Conservation (phyloP, 306 rosid genomes). For the Clitoria ternatea region DNA sequence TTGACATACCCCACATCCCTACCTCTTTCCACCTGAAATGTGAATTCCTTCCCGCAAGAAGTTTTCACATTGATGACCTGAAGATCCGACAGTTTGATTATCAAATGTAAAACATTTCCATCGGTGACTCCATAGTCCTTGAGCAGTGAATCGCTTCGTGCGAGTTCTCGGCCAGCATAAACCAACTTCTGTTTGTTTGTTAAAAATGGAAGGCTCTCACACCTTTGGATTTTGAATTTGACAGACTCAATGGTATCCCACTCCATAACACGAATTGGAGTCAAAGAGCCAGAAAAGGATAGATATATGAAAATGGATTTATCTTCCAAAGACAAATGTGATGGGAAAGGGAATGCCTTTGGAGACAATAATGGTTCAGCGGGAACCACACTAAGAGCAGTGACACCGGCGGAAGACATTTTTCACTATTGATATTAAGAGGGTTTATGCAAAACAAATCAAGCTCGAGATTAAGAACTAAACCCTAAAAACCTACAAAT, state of each 20-base stretch:
- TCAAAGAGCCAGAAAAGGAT: slow-evolving; percentile 55
- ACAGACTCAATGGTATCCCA: slow-evolving; percentile 79
- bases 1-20: slow-evolving; percentile 66
- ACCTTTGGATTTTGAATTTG: slow-evolving; percentile 70
- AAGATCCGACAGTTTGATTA: slow-evolving; percentile 73
- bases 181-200: slow-evolving; percentile 82
- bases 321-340: slow-evolving; percentile 36
- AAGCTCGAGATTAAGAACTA: slow-evolving; percentile 7
- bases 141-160: slow-evolving; percentile 61
- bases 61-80: slow-evolving; percentile 72
- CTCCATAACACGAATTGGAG: slow-evolving; percentile 62
- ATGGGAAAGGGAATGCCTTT: slow-evolving; percentile 26
- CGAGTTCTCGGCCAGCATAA: slow-evolving; percentile 74
- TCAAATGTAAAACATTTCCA: slow-evolving; percentile 82
- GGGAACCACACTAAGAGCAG: slow-evolving; percentile 48
- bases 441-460: neutral
- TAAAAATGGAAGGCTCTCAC: slow-evolving; percentile 57
- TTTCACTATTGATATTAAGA: slow-evolving; percentile 15
- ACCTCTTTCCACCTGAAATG: slow-evolving; percentile 67
- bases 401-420: slow-evolving; percentile 77
- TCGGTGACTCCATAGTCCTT: slow-evolving; percentile 70
- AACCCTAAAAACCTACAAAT: slow-evolving; percentile 8
- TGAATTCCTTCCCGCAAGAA: slow-evolving; percentile 56
- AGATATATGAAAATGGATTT: slow-evolving; percentile 61
- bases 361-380: slow-evolving; percentile 44